Evolutionary conservation across 306 rosid genomes (phyloP).

Genomic region (Boehmeria nivea): DNA sequence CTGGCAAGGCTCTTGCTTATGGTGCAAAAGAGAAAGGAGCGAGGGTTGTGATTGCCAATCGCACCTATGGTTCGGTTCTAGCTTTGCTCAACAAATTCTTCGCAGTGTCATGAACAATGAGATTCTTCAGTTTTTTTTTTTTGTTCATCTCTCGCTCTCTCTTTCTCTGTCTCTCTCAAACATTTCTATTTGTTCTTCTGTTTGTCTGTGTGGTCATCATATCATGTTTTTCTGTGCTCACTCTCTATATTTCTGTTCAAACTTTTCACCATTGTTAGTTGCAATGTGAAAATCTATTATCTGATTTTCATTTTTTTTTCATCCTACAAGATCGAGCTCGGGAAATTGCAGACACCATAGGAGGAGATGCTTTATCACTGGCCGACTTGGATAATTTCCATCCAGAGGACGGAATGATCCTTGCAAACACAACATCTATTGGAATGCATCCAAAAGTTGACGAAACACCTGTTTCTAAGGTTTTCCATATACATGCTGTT

Average conservation of each 20-base stretch:
- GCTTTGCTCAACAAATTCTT: conserved; percentile 8
- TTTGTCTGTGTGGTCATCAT: too few species aligned
- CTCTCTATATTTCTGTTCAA: neutral
- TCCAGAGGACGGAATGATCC: conserved; percentile 88
- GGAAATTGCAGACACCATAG: conserved; percentile 70
- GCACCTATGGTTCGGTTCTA: conserved; percentile 66
- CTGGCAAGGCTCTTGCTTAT: conserved; percentile 91
- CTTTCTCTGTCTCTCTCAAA: too few species aligned
- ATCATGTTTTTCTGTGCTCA: neutral
- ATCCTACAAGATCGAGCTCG: conserved; percentile 61
- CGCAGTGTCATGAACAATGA: neutral
- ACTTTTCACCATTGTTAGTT: neutral
- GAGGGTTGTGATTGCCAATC: conserved; percentile 83
- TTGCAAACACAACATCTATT: conserved; percentile 85
- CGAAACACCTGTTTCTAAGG: conserved; percentile 87
- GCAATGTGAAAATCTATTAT: neutral
- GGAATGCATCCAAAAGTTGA: conserved; percentile 93
- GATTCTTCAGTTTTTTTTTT: neutral
- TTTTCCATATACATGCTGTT: conserved; percentile 24
- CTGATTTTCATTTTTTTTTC: neutral
- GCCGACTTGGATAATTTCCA: conserved; percentile 62
- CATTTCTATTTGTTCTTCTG: neutral
- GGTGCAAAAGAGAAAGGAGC: conserved; percentile 96
- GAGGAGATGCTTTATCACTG: conserved; percentile 77
- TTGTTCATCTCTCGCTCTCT: neutral